These are phyloP conservation scores for Umbelopsis ramanniana DNA, from an alignment of 192 early-diverging fungal genomes.

Conservation along the genomic window DNA sequence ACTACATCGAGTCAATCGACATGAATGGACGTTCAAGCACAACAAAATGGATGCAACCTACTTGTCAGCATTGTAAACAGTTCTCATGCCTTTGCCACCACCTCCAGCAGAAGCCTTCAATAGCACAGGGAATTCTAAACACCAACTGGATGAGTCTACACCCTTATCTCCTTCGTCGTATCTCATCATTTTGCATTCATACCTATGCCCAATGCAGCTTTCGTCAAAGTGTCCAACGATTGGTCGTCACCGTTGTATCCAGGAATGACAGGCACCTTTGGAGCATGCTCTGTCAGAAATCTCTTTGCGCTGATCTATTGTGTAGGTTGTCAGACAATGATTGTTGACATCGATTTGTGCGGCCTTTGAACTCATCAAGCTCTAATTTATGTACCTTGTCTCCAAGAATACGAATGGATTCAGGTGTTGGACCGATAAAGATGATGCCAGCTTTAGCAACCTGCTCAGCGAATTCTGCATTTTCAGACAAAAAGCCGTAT, in stretches of 20 bases:
- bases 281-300: slow-evolving; percentile 54
- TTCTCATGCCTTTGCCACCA: slow-evolving; percentile 71
- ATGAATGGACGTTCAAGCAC: background rate
- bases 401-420: slow-evolving; percentile 62
- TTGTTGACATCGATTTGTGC: background rate
- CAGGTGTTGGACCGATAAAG: slow-evolving; percentile 61
- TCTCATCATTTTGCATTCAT: background rate
- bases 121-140: slow-evolving; percentile 59
- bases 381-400: slow-evolving; percentile 48
- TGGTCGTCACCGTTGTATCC: slow-evolving; percentile 71
- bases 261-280: slow-evolving; percentile 63
- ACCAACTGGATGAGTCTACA: background rate
- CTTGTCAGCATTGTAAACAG: slow-evolving; percentile 49
- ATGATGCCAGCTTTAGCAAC: slow-evolving; percentile 53
- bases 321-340: background rate
- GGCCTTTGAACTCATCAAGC: background rate
- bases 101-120: slow-evolving; percentile 68
- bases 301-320: slow-evolving; percentile 57
- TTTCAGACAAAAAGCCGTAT: slow-evolving; percentile 68
- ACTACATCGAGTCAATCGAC: slow-evolving; percentile 5
- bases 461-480: slow-evolving; percentile 57
- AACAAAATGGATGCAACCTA: slow-evolving; percentile 1
- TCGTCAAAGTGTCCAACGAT: slow-evolving; percentile 48
- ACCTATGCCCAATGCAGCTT: slow-evolving; percentile 52
- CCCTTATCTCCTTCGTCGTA: too few species aligned